Evolutionary conservation across 345 rosid species (phyloP).

Genomic region (Syzygium jambos): DNA sequence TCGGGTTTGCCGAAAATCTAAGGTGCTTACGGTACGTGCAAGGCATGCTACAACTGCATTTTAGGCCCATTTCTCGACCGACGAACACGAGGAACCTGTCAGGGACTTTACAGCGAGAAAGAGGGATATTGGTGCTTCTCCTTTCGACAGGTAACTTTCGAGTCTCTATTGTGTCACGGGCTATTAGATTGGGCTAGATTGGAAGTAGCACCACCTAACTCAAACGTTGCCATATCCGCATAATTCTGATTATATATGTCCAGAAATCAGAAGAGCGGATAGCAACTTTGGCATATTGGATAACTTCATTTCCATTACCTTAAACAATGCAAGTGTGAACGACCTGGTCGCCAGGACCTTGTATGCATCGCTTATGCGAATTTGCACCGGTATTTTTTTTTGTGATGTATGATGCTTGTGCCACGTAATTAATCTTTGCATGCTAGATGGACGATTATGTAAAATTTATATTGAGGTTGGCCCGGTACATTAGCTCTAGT

Average conservation of each 20-base stretch:
- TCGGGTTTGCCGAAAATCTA: neutral
- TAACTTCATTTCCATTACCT: neutral
- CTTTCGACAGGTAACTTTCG: neutral
- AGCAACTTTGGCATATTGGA: neutral
- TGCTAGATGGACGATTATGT: neutral
- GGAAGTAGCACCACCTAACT: neutral
- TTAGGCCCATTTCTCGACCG: neutral
- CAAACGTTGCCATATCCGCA: neutral
- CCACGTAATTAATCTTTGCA: neutral
- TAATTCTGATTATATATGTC: fast-evolving
- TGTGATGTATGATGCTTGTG: neutral
- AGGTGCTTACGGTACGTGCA: neutral
- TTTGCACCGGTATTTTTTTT: neutral
- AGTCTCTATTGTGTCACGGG: neutral
- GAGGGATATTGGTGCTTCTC: neutral
- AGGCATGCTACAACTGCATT: neutral
- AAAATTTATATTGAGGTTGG: neutral
- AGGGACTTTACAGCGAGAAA: neutral
- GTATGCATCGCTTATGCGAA: neutral
- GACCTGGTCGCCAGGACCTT: neutral
- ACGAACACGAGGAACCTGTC: neutral
- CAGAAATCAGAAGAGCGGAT: fast-evolving
- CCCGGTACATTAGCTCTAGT: neutral
- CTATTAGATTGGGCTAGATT: neutral
- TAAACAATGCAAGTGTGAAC: neutral